Base-by-base conservation (phyloP, 768 basidiomycete species). In the Suillus paluster region DNA sequence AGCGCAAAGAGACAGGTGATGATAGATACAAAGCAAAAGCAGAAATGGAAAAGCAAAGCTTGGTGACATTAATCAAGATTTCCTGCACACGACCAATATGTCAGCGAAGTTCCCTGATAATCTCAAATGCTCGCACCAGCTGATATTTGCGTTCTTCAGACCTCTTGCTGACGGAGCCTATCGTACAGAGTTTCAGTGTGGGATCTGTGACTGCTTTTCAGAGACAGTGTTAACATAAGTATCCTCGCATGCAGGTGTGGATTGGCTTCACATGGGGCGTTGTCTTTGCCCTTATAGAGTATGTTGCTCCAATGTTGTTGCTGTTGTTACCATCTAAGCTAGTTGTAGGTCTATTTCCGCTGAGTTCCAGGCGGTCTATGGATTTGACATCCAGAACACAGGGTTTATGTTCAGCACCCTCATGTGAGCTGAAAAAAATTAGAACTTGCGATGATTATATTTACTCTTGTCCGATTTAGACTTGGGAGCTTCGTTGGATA, bases 231-330 rank as follows among this genome's bases (percentile, higher is more conserved):
- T 45, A 23, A 63, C 21, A 41, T 21, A 23, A 17, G 9, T 14
- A 3, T 48, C 17, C 14, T 25, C 23, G n/a, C 17, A 3, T n/a
- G 15, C 70, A 88, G 85, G 64, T 87, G 5, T 87, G 86, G 86
- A 74, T 84, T 33, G 85, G 85, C 49, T 85, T 91, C 61, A 83
- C 84, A 0, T 92, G 90, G 90, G 90, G 90, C 0, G 81, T 90
- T 1, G 71, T 86, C 12, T 92, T 84, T 68, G 84, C 83, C 56
- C 73, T 91, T 66, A 78, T 89, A 41, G 83, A 83, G 84, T 86
- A 67, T 27, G 57, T 27, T 58, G n/a, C 21, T 36, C 53, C 23
- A 23, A n/a, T n/a, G n/a, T n/a, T 33, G 27, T 23, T 27, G 46
- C 23, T 3, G 41, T 30, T 33, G 30, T 34, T 34, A 34, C 9